Evolutionary conservation across 2,329 filamentous ascomycete species (phyloP).

Genomic region (Cryphonectria japonica): DNA sequence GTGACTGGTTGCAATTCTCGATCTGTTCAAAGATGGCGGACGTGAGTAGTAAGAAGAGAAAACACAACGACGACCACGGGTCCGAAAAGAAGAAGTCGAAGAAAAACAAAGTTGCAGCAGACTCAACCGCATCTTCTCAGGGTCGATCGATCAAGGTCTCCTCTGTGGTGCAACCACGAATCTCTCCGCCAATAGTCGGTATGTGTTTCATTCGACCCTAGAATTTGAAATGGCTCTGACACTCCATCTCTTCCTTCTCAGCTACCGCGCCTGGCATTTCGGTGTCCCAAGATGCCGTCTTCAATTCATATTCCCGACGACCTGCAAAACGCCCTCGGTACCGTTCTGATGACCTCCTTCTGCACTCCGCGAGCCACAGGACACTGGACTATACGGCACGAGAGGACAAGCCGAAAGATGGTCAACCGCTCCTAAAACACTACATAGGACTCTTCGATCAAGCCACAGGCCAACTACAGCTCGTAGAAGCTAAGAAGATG

Average conservation of each 20-base stretch:
- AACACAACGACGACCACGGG: conserved; percentile 49
- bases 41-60: conserved; percentile 55
- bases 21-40: conserved; percentile 39
- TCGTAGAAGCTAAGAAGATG: conserved; percentile 69
- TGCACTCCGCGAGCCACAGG: conserved; percentile 61
- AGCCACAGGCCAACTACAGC: conserved; percentile 59
- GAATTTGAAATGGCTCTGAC: neutral
- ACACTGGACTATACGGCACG: conserved; percentile 64
- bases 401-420: conserved; percentile 50
- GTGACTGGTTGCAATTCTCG: conserved; percentile 1
- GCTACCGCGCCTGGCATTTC: conserved; percentile 48
- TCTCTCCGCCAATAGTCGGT: conserved; percentile 40
- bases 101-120: conserved; percentile 57
- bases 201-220: conserved; percentile 20
- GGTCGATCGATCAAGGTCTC: conserved; percentile 41
- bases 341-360: conserved; percentile 52
- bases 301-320: conserved; percentile 54
- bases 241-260: conserved; percentile 29
- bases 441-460: conserved; percentile 69
- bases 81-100: conserved; percentile 44
- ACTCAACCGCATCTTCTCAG: conserved; percentile 39
- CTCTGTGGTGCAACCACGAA: conserved; percentile 33
- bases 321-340: conserved; percentile 36
- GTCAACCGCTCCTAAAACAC: conserved; percentile 58
- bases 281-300: conserved; percentile 44